phyloP scores from a whole-genome alignment of 768 basidiomycete genomes.

The Pisolithus albus region DNA sequence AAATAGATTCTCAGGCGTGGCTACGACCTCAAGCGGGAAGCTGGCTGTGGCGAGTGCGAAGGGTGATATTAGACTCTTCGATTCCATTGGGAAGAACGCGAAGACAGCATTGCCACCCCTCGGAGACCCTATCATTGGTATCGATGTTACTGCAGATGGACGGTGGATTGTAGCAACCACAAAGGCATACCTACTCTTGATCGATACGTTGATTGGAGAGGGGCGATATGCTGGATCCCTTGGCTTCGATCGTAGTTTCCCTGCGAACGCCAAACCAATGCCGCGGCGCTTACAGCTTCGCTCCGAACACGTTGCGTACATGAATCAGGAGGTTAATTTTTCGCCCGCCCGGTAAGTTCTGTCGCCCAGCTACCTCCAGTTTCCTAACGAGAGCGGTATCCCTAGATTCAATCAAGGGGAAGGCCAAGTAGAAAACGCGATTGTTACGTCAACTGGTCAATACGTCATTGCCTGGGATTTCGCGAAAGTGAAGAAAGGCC shows the following conservation, averaged over 20 bases:
- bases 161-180: constrained; percentile 95
- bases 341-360: constrained; percentile 78
- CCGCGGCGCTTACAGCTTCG: constrained; percentile 83
- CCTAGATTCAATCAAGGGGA: constrained; percentile 87
- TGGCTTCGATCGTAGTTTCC: constrained; percentile 94
- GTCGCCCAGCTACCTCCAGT: neutral
- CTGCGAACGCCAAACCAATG: constrained; percentile 86
- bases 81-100: constrained; percentile 95
- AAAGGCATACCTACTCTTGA: constrained; percentile 86
- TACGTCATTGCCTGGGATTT: constrained; percentile 98
- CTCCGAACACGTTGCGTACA: constrained; percentile 89
- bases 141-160: constrained; percentile 92
- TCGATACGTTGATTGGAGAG: constrained; percentile 92
- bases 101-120: constrained; percentile 95
- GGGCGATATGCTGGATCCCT: constrained; percentile 75
- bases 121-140: constrained; percentile 90
- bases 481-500: constrained; percentile 87
- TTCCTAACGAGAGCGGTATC: constrained; percentile 3
- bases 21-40: constrained; percentile 81
- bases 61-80: constrained; percentile 93
- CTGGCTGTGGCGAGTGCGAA: constrained; percentile 94
- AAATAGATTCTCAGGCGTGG: constrained; percentile 89
- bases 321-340: constrained; percentile 82
- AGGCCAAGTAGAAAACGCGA: constrained; percentile 86
- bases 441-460: constrained; percentile 88